Conservation (phyloP, 1,139 yeast genomes). For the Geotrichum klebahnii region DNA sequence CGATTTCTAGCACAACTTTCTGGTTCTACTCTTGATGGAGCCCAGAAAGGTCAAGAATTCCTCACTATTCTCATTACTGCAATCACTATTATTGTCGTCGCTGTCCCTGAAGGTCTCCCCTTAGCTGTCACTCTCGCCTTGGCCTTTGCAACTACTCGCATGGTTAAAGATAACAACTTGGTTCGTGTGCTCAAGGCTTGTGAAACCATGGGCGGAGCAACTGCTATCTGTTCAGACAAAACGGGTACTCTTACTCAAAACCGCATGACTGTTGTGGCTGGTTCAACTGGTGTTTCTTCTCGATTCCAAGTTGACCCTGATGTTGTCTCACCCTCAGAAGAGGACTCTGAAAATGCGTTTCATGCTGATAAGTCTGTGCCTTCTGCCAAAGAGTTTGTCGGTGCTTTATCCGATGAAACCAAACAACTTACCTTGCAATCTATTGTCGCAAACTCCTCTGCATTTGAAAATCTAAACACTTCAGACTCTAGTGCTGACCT, state of each 20-base stretch:
- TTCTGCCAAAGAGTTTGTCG: slow-evolving; percentile 40
- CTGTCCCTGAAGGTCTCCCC: slow-evolving; percentile 97
- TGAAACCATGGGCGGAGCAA: slow-evolving; percentile 99
- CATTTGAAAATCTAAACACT: slow-evolving; percentile 62
- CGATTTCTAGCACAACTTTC: slow-evolving; percentile 69
- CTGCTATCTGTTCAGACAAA: slow-evolving; percentile 94
- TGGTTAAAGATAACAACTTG: slow-evolving; percentile 93
- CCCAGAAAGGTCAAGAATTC: slow-evolving; percentile 80
- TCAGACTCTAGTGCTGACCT: slow-evolving; percentile 39
- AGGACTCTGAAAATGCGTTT: background rate
- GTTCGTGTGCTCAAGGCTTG: slow-evolving; percentile 92
- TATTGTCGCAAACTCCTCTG: slow-evolving; percentile 76
- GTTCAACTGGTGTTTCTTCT: slow-evolving; percentile 50
- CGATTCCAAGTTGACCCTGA: slow-evolving; percentile 40
- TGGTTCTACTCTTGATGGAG: slow-evolving; percentile 47
- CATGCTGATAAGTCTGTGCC: background rate
- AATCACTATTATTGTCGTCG: slow-evolving; percentile 89
- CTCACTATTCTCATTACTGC: slow-evolving; percentile 85
- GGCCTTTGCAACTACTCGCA: slow-evolving; percentile 96
- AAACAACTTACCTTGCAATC: slow-evolving; percentile 51
- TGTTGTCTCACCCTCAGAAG: slow-evolving; percentile 10
- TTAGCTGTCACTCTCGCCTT: slow-evolving; percentile 92
- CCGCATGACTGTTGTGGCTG: slow-evolving; percentile 82
- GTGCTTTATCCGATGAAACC: slow-evolving; percentile 36
- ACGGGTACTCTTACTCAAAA: slow-evolving; percentile 94